These are phyloP conservation scores for Hordeum pubiflorum DNA, from an alignment of 202 grass and related monocot genomes.

Conservation along the genomic window DNA sequence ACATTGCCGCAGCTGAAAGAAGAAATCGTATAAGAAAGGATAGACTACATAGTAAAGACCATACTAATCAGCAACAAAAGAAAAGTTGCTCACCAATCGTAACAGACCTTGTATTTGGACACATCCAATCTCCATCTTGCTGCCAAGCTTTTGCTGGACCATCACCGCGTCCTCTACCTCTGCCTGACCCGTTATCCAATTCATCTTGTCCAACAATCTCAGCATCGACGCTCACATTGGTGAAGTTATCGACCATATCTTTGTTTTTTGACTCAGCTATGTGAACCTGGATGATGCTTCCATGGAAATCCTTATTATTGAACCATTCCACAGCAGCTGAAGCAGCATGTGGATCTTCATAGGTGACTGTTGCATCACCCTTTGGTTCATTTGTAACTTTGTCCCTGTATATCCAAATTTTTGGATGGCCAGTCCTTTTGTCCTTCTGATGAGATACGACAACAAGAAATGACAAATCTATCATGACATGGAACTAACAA, in stretches of 20 bases:
- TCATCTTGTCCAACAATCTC: conserved; percentile 46
- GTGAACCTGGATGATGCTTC: conserved; percentile 67
- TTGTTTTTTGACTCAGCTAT: conserved; percentile 87
- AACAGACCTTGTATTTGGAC: conserved; percentile 99
- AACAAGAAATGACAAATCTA: background rate
- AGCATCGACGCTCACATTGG: conserved; percentile 15
- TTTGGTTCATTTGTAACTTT: conserved; percentile 92
- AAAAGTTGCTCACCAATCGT: conserved; percentile 74
- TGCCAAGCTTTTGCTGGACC: conserved; percentile 71
- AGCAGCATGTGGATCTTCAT: conserved; percentile 93
- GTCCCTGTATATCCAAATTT: conserved; percentile 95
- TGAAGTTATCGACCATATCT: conserved; percentile 31
- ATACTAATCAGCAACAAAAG: conserved; percentile 21
- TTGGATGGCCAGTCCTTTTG: conserved; percentile 81
- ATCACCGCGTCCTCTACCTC: conserved; percentile 51
- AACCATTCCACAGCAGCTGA: conserved; percentile 94
- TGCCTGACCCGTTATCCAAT: conserved; percentile 30
- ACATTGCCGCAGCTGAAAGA: conserved; percentile 73
- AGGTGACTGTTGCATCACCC: conserved; percentile 89
- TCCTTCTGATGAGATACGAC: conserved; percentile 55
- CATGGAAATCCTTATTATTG: conserved; percentile 93
- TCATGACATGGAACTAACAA: background rate
- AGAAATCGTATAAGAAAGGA: conserved; percentile 26
- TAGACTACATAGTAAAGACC: background rate
- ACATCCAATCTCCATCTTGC: conserved; percentile 94